A percentile compares a stretch with the other conserved stretches of the same genome.
Evolutionary conservation across 768 basidiomycete species (phyloP).

Genomic region (Chiua virens): DNA sequence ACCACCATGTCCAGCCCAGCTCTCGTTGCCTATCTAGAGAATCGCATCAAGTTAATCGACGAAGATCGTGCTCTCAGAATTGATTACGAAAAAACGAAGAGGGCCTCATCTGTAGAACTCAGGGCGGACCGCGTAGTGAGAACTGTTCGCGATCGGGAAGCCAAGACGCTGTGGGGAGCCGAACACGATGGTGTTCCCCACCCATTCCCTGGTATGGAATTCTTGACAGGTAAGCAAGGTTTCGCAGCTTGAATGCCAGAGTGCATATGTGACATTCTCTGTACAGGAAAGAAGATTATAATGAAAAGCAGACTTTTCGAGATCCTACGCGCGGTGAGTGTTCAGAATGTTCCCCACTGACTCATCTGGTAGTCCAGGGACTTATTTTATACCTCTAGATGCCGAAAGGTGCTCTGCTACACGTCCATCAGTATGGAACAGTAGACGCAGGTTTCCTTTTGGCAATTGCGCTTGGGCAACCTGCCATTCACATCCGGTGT

Average conservation of each 20-base stretch:
- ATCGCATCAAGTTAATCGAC: slow-evolving; percentile 30
- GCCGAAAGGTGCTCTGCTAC: slow-evolving; percentile 49
- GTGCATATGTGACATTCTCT: background rate
- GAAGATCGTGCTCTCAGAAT: slow-evolving; percentile 51
- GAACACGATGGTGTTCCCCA: slow-evolving; percentile 54
- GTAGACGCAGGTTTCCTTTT: slow-evolving; percentile 38
- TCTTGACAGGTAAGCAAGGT: slow-evolving; percentile 49
- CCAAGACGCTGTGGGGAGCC: slow-evolving; percentile 52
- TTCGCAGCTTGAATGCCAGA: background rate
- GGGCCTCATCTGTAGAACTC: slow-evolving; percentile 40
- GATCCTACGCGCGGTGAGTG: slow-evolving; percentile 36
- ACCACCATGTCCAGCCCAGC: slow-evolving; percentile 5
- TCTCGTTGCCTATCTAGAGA: slow-evolving; percentile 10
- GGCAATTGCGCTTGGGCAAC: slow-evolving; percentile 36
- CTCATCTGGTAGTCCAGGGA: background rate
- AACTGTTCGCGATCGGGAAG: slow-evolving; percentile 52
- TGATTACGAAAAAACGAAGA: slow-evolving; percentile 34
- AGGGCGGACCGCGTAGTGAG: slow-evolving; percentile 58
- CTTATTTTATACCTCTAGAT: slow-evolving; percentile 27
- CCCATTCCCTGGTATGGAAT: slow-evolving; percentile 75
- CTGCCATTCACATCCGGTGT: slow-evolving; percentile 39
- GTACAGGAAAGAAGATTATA: slow-evolving; percentile 34
- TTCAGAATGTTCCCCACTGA: background rate
- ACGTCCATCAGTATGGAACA: slow-evolving; percentile 44
- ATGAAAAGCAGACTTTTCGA: slow-evolving; percentile 39